Percentiles rank a stretch among this genome's conserved stretches.
Conservation (phyloP, 345 rosid genomes). For the Streptanthus diversifolius region DNA sequence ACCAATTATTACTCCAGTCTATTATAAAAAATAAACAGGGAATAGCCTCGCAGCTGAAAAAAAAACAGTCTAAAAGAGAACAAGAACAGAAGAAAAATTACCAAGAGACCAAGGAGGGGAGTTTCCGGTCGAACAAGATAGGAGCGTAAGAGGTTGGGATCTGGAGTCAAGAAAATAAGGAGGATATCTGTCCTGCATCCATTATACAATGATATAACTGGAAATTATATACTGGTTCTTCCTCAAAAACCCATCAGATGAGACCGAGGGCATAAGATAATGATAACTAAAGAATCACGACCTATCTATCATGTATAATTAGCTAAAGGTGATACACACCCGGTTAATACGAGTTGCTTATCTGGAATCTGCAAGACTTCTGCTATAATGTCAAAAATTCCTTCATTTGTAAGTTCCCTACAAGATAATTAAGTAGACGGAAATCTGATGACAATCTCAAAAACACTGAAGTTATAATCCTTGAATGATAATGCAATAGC, state of each 20-base stretch:
- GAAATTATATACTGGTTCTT: neutral
- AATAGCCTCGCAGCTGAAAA: conserved; percentile 7
- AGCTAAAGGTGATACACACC: conserved; percentile 46
- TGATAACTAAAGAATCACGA: neutral
- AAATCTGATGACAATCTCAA: neutral
- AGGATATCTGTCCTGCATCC: conserved; percentile 95
- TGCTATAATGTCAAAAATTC: conserved; percentile 70
- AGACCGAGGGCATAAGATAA: neutral
- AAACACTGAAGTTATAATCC: neutral
- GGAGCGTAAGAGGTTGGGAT: conserved; percentile 70
- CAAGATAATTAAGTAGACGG: conserved; percentile 11
- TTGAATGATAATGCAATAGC: neutral
- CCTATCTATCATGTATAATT: conserved; percentile 1
- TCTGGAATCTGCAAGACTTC: conserved; percentile 72
- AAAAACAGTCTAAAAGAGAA: conserved; percentile 3
- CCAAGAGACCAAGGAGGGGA: conserved; percentile 73
- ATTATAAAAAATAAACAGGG: neutral
- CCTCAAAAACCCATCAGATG: conserved; percentile 1
- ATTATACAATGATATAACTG: conserved; percentile 32
- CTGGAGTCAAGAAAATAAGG: conserved; percentile 64
- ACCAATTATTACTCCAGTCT: neutral
- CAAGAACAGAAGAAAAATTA: conserved; percentile 27
- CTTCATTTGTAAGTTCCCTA: conserved; percentile 77
- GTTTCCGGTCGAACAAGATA: conserved; percentile 59
- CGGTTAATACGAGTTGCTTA: conserved; percentile 70